phyloP scores from a whole-genome alignment of 78 protist genomes.

The Creolimax fragrantissima region DNA sequence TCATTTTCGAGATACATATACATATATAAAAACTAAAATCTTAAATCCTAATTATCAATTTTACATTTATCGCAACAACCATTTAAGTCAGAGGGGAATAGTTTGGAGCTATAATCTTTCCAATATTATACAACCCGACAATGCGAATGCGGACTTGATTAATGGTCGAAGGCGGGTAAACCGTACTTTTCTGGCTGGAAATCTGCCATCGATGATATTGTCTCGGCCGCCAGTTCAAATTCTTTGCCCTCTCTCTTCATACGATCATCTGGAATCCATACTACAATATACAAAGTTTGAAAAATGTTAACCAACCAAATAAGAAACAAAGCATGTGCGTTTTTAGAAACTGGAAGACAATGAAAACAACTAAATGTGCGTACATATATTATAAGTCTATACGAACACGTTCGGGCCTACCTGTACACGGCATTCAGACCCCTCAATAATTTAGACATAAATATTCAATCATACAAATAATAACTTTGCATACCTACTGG shows the following conservation, averaged over 20 bases:
- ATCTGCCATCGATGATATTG: not conserved
- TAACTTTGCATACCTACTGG: not conserved
- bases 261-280: not conserved
- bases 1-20: too few relatives aligned
- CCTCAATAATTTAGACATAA: not conserved
- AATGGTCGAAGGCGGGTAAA: not conserved
- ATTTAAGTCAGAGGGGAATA: too few relatives aligned
- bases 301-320: not conserved
- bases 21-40: too few relatives aligned
- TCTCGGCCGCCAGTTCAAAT: not conserved
- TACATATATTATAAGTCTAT: not conserved
- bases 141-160: too few relatives aligned
- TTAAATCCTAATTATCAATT: too few relatives aligned
- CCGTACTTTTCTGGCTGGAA: not conserved
- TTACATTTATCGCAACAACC: too few relatives aligned
- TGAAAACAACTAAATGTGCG: not conserved
- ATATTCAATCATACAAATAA: not conserved
- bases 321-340: not conserved
- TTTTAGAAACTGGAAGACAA: not conserved
- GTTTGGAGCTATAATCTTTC: too few relatives aligned
- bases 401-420: not conserved
- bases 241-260: not conserved
- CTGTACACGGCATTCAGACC: not conserved
- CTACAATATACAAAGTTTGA: not conserved
- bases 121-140: too few relatives aligned